Percentiles rank a stretch among this genome's conserved stretches.
These are phyloP conservation scores for Oryza brachyantha DNA, from an alignment of 176 grass and related monocot genomes.

Conservation along the genomic window DNA sequence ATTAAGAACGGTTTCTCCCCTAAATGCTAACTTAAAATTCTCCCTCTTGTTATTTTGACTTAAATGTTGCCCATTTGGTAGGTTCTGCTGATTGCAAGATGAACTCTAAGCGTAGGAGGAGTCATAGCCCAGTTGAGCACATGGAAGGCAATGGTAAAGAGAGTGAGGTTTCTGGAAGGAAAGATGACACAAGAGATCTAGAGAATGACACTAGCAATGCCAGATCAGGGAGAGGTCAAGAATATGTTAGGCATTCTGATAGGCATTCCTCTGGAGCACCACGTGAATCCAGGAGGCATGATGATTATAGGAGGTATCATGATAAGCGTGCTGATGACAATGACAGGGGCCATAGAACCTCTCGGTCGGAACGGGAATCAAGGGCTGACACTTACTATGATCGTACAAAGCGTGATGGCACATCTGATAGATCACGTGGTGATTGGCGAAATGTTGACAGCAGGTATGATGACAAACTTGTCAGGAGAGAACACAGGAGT, in stretches of 20 bases:
- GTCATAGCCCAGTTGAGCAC: conserved; percentile 49
- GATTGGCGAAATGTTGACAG: conserved; percentile 38
- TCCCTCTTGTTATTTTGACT: background rate
- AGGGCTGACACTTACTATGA: conserved; percentile 46
- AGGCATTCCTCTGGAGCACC: conserved; percentile 47
- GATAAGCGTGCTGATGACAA: conserved; percentile 48
- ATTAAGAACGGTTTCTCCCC: background rate
- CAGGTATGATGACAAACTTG: conserved; percentile 38
- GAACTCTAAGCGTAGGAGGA: conserved; percentile 46
- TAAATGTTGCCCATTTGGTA: conserved; percentile 23
- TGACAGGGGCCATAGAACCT: conserved; percentile 60
- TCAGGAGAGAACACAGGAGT: conserved; percentile 39
- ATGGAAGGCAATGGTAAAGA: conserved; percentile 43
- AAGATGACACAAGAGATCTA: conserved; percentile 36
- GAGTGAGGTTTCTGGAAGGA: conserved; percentile 36
- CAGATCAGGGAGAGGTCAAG: conserved; percentile 48
- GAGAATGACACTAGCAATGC: conserved; percentile 31
- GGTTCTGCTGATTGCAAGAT: conserved; percentile 25
- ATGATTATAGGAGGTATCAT: conserved; percentile 67
- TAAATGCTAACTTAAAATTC: background rate
- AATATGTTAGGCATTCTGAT: conserved; percentile 48
- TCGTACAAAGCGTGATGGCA: conserved; percentile 29
- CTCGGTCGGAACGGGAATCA: conserved; percentile 49
- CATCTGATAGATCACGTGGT: conserved; percentile 47
- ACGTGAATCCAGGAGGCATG: conserved; percentile 58